A percentile compares a stretch with the other conserved stretches of the same genome.
Evolutionary conservation across 192 early-diverging fungal genomes (phyloP).

Genomic region (Coemansia sp.): DNA sequence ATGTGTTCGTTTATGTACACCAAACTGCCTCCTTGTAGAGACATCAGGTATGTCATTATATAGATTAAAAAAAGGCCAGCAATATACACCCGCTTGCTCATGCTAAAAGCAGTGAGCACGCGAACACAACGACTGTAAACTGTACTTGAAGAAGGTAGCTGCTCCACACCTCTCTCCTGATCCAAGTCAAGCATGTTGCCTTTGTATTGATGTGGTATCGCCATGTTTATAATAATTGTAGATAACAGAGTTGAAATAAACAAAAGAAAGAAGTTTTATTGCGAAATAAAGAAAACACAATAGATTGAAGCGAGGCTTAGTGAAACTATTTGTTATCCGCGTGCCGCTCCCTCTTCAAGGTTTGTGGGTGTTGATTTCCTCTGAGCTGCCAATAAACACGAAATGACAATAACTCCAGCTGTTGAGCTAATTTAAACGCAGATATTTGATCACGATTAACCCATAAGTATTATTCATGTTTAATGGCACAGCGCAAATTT

Average conservation of each 20-base stretch:
- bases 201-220: not conserved
- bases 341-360: too few species aligned
- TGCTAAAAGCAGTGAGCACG: not conserved
- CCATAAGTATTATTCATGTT: too few species aligned
- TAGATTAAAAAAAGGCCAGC: conserved; percentile 4
- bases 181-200: not conserved
- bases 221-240: not conserved
- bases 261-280: not conserved
- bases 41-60: conserved; percentile 12
- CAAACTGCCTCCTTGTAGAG: conserved; percentile 52
- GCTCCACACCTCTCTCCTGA: not conserved
- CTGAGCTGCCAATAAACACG: too few species aligned
- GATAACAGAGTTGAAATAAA: not conserved
- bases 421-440: too few species aligned
- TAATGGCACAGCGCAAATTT: too few species aligned
- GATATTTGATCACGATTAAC: too few species aligned
- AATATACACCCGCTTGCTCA: conserved; percentile 7
- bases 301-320: too few species aligned
- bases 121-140: not conserved
- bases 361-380: too few species aligned
- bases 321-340: too few species aligned
- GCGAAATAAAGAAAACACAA: too few species aligned
- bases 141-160: not conserved
- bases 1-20: conserved; percentile 56
- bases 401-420: too few species aligned